Evolutionary conservation across 1,284 basidiomycete species (phyloP), one percentile per base, ranked within the genome.

Genomic region (Cutaneotrichosporon sp.): DNA sequence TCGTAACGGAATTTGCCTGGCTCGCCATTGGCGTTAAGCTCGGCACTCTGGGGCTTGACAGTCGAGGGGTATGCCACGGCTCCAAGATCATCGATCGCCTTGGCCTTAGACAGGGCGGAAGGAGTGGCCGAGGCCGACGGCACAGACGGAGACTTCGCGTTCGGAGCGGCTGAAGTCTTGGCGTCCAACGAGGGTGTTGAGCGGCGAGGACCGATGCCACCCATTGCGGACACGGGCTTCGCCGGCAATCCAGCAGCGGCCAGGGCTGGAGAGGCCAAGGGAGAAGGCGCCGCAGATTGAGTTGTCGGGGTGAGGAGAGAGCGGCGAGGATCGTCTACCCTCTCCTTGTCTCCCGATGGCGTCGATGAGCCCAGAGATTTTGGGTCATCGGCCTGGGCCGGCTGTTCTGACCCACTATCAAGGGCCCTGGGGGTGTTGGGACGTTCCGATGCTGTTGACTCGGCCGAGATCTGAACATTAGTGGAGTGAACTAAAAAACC

Each of bases 1-100:
- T 97, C 92, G 75, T 98, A 98, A 65, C 93, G 85, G 81, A 91
- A 97, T 76, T 92, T 94, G 65, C 93, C 91, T 66, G 87, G 86
- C 55, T 75, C 68, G 16, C 86, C 86, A 55, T 86, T 83, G 54
- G 82, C 79, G 75, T 97, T 97, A 64, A 97, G 84, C 65, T 90
- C 88, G 8, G 86, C 76, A 62, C 82, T 83, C 4, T 93, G 94
- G 58, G 91, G 90, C 71, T 81, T 81, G 71, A 93, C 82, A 41
- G 87, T 84, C 53, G 84, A 83, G 4, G 93, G 93, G 69, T 99
- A 99, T 20, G 81, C 76, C 43, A 97, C 81, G 51, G 81, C 78
- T 37, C 78, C 80, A 47, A 98, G 80, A 73, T 94, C 86, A 54
- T 90, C 85, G 61, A 98, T 96, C 54, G 83, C 80, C 41, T 84